Percentiles rank a stretch among this genome's conserved stretches.
phyloP scores from a whole-genome alignment of 164 flowering plant genomes.

The Vitis rupestris region DNA sequence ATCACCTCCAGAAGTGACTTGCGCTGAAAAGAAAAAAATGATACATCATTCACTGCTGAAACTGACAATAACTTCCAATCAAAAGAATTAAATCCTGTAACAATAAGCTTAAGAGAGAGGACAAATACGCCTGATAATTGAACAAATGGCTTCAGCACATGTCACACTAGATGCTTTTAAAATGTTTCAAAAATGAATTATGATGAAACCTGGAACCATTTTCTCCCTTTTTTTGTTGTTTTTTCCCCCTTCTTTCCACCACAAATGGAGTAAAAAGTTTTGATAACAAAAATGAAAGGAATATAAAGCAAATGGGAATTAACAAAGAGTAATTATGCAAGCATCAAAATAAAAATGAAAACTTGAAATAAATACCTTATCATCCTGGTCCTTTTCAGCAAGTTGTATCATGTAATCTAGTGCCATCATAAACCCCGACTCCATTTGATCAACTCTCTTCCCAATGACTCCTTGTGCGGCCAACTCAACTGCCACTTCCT shows the following conservation, averaged over 20 bases:
- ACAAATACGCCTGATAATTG: not conserved
- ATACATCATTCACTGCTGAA: not conserved
- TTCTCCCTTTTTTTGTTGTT: too few species aligned
- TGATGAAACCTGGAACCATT: too few species aligned
- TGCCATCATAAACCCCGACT: slow-evolving; percentile 93
- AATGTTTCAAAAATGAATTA: too few species aligned
- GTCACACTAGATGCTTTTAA: too few species aligned
- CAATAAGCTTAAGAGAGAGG: not conserved
- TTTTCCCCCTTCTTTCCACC: too few species aligned
- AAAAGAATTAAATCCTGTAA: not conserved
- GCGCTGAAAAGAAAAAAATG: slow-evolving; percentile 44
- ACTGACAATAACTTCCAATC: not conserved
- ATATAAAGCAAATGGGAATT: too few species aligned
- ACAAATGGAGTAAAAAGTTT: too few species aligned
- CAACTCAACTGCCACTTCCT: slow-evolving; percentile 77
- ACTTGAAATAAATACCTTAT: slow-evolving; percentile 43
- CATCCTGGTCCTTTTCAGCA: slow-evolving; percentile 85
- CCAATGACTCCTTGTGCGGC: slow-evolving; percentile 98
- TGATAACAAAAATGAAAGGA: too few species aligned
- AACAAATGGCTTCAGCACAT: not conserved
- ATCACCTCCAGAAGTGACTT: slow-evolving; percentile 82
- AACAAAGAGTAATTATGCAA: not conserved
- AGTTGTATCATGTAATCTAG: slow-evolving; percentile 92
- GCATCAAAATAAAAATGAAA: not conserved
- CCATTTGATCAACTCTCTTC: slow-evolving; percentile 98